A percentile compares a stretch with the other conserved stretches of the same genome.
Evolutionary conservation across 345 rosid species (phyloP).

Genomic region (Pseudoturritis turrita): DNA sequence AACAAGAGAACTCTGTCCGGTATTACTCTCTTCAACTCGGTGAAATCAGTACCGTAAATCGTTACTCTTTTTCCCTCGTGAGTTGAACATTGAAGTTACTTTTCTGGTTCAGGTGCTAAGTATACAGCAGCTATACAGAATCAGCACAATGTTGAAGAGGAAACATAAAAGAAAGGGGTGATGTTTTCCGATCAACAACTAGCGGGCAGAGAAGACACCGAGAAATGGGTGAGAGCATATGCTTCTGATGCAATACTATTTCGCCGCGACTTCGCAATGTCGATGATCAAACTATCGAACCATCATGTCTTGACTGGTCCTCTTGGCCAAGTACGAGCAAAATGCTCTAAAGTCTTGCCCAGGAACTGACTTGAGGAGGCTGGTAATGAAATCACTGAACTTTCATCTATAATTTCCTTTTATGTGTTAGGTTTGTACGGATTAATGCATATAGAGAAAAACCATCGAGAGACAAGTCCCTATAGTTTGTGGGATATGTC

Average conservation of each 20-base stretch:
- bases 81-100: neutral
- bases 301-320: conserved; percentile 53
- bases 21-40: conserved; percentile 24
- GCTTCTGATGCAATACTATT: conserved; percentile 55
- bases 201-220: conserved; percentile 49
- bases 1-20: conserved; percentile 94
- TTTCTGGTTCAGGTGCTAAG: conserved; percentile 70
- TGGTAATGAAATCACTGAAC: no score
- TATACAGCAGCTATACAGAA: conserved; percentile 92
- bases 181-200: conserved; percentile 70
- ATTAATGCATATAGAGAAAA: conserved; percentile 26
- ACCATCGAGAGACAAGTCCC: conserved; percentile 21
- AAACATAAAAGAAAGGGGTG: conserved; percentile 52
- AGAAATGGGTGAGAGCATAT: conserved; percentile 61
- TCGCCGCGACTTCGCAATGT: conserved; percentile 40
- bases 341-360: conserved; percentile 45
- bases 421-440: conserved; percentile 23
- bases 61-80: neutral
- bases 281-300: conserved; percentile 71
- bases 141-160: conserved; percentile 99
- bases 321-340: conserved; percentile 52
- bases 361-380: no score
- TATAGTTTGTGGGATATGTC: conserved; percentile 14
- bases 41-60: neutral
- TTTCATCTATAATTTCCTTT: conserved; percentile 14